Base-by-base conservation (phyloP, 2,329 filamentous ascomycete genomes). In the Phaeomoniella chlamydospora region DNA sequence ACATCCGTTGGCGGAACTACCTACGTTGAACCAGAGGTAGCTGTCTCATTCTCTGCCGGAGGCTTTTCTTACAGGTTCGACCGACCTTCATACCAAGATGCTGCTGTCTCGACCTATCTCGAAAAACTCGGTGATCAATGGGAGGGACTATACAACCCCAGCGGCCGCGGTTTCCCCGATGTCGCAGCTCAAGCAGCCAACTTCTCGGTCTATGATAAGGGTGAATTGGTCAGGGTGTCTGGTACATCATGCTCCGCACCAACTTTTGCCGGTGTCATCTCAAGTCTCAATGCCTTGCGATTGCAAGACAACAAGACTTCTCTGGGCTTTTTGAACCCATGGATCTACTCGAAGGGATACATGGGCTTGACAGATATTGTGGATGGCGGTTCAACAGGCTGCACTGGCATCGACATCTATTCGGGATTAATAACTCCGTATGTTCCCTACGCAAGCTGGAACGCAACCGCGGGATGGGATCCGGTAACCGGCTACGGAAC, bases 261-360 rank as follows among this genome's bases (percentile, higher is more conserved):
- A 0, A 59, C 74, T 0, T 68, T 78, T 34, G 75, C 77, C 0
- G 67, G 67, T 11, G 65, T 84, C 42, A 58, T 84, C 34, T 65
- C 70, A 1, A 63, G 80, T 26, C 53, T 84, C 35, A 83, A 83
- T 48, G 72, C 76, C 40, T 67, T 70, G 15, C 62, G 75, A 18
- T 54, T 80, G 33, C 57, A 65, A 12, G 57, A 59, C n/a, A 70
- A 70, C 1, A 65, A 66, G 48, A 51, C 65, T 4, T 48, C 59
- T 0, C 54, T 78, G 45, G 73, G 74, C 1, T 77, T 75, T 46
- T 51, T 78, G 16, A 77, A 77, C 49, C 72, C 73, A 1, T 74
- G 69, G 67, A 54, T 78, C 12, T 77, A 77, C 45, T 54, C 52
- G 15, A 41, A 57, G 26, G 61, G 58, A 14, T 52, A 54, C 40